Base-by-base conservation (phyloP, 2,329 filamentous ascomycete genomes). In the Sporothrix humicola region DNA sequence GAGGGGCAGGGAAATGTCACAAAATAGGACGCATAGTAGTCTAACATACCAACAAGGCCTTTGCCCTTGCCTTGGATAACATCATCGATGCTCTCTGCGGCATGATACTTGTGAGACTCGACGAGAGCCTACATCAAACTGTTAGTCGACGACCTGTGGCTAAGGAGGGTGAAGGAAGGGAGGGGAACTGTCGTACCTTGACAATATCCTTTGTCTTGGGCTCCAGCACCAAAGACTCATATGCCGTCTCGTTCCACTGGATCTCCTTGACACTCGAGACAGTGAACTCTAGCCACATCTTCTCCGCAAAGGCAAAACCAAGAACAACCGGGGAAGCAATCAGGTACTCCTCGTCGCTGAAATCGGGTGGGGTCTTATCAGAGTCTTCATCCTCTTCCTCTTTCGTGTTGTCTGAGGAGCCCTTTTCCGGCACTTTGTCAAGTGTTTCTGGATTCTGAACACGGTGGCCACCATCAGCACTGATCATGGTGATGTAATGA, bases 201-300 rank as follows among this genome's bases (percentile, higher is more conserved):
- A 97, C 91, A 70, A 93, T 88, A 44, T 87, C 86, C 78, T 90
- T 89, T 20, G 86, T 89, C 76, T 87, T 85, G 2, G 85, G 80
- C 77, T 89, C 85, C 0, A 97, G 85, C 0, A 97, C 93, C 44
- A 97, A 85, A 0, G 92, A 94, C 68, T 92, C 89, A 82, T 96
- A 97, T 0, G 94, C 94, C 15, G 89, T 87, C 58, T 92, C 89
- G 78, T 97, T 95, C 93, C 93, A 97, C 50, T 90, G 87, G 75
- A 97, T 95, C 3, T 97, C 92, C 61, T 89, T 88, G 75, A 97
- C 87, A 0, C 91, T 90, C 0, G 92, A 93, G 23, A 98, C 91
- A 0, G 90, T 91, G 78, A 97, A 94, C 80, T 97, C 93, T 0
- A 97, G 87, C 95, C 94, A 98, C 10, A 93, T 85, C 82, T 97